Evolutionary conservation across 176 grass and related monocot species (phyloP).

Genomic region (Aegilops bicornis): DNA sequence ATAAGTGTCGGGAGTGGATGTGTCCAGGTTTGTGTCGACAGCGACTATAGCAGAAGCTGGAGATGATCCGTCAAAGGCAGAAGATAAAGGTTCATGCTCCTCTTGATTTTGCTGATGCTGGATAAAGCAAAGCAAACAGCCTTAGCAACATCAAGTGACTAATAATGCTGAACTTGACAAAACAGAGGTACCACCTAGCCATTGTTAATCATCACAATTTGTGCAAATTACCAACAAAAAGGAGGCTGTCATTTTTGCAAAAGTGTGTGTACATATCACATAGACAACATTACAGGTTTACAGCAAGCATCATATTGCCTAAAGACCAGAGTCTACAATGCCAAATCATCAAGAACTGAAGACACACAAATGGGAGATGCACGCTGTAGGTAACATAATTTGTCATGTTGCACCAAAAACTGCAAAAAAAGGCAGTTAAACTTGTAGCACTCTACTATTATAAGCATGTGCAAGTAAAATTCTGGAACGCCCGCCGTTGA

Average conservation of each 20-base stretch:
- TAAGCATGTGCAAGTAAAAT: conserved; percentile 15
- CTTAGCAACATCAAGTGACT: background rate
- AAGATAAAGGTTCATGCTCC: conserved; percentile 72
- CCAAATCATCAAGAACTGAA: background rate
- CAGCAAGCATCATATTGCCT: background rate
- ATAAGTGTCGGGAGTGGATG: conserved; percentile 80
- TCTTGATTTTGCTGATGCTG: conserved; percentile 65
- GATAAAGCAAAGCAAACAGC: conserved; percentile 28
- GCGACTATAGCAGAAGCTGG: conserved; percentile 53
- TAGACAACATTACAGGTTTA: background rate
- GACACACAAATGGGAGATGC: background rate
- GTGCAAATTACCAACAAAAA: background rate
- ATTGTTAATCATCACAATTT: conserved; percentile 9
- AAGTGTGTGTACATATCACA: background rate
- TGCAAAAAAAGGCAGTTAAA: background rate
- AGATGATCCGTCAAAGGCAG: conserved; percentile 60
- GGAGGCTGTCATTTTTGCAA: background rate
- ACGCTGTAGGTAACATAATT: background rate
- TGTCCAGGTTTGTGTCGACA: conserved; percentile 69
- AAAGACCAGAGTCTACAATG: background rate
- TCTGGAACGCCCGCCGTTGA: background rate
- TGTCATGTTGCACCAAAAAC: conserved; percentile 1
- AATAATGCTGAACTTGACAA: background rate
- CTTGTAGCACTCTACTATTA: background rate
- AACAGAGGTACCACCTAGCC: background rate